These are phyloP conservation scores for Cairneyella variabilis DNA, from an alignment of 495 filamentous ascomycete species.

Conservation along the genomic window DNA sequence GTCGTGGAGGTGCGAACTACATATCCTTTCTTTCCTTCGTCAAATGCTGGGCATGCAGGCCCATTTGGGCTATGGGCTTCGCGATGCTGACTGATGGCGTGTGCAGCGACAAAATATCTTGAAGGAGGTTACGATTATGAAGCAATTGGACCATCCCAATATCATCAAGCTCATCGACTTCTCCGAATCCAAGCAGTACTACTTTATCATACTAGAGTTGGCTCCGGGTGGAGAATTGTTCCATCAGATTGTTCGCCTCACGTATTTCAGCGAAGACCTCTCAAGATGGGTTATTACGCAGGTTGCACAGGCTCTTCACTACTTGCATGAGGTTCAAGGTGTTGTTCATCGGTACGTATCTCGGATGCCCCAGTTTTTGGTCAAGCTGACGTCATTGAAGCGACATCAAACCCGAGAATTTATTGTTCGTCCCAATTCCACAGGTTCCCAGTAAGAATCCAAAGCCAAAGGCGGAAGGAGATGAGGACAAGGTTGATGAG, in stretches of 20 bases:
- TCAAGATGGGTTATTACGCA: constrained; percentile 92
- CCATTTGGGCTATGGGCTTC: no score
- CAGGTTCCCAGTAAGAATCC: constrained; percentile 77
- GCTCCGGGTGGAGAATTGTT: constrained; percentile 95
- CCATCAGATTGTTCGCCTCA: constrained; percentile 96
- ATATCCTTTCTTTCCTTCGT: constrained; percentile 26
- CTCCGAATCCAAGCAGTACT: constrained; percentile 89
- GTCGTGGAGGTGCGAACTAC: constrained; percentile 83
- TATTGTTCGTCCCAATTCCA: constrained; percentile 84
- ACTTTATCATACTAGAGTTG: constrained; percentile 94
- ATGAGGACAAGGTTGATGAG: constrained; percentile 97
- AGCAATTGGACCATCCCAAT: constrained; percentile 90
- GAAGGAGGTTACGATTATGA: constrained; percentile 99
- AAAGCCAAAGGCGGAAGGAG: constrained; percentile 72
- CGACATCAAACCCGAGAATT: constrained; percentile 98
- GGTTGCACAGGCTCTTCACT: constrained; percentile 89
- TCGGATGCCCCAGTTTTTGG: background rate
- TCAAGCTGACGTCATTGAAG: constrained; percentile 44
- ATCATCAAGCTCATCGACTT: constrained; percentile 92
- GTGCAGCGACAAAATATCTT: constrained; percentile 88
- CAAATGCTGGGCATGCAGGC: no score
- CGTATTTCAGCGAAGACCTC: constrained; percentile 95
- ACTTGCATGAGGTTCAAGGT: constrained; percentile 89
- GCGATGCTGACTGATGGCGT: constrained; percentile 5
- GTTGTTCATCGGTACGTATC: constrained; percentile 88